Conservation (phyloP, 176 grass and related monocot species). For the Pontederia paniculata region DNA sequence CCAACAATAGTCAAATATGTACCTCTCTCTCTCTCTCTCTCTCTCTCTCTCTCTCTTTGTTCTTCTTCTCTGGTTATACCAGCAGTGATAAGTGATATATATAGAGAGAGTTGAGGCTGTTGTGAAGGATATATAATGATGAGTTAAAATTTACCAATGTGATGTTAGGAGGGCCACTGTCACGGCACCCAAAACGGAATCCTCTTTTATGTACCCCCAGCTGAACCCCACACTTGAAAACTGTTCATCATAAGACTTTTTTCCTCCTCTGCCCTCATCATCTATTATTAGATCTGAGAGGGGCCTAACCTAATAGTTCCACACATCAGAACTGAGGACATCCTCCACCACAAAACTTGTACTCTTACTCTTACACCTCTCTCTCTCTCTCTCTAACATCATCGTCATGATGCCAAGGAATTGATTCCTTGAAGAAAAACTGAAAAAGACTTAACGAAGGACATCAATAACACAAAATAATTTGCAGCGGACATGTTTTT, state of each 20-base stretch:
- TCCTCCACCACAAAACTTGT: not conserved
- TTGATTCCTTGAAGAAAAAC: no score
- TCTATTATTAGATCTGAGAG: not conserved
- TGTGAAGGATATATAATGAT: not conserved
- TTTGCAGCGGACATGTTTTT: no score
- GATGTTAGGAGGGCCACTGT: constrained; percentile 7
- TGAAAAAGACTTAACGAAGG: no score
- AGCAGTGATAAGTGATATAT: no score
- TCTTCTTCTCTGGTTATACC: no score
- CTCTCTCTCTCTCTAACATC: not conserved
- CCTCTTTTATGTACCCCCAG: not conserved
- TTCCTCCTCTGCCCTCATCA: not conserved
- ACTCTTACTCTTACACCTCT: not conserved
- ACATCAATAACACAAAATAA: no score
- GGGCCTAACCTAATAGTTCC: constrained; percentile 3
- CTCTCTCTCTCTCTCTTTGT: not conserved
- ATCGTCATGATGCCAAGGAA: no score
- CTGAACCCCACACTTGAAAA: not conserved
- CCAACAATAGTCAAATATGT: constrained; percentile 1
- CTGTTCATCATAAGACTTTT: constrained; percentile 10
- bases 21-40: constrained; percentile 12
- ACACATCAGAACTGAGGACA: not conserved
- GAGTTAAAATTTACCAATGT: not conserved
- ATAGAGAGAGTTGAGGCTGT: not conserved
- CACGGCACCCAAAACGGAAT: not conserved